Base-by-base conservation (phyloP, 1,139 yeast genomes). In the Debaryomyces robertsiae region DNA sequence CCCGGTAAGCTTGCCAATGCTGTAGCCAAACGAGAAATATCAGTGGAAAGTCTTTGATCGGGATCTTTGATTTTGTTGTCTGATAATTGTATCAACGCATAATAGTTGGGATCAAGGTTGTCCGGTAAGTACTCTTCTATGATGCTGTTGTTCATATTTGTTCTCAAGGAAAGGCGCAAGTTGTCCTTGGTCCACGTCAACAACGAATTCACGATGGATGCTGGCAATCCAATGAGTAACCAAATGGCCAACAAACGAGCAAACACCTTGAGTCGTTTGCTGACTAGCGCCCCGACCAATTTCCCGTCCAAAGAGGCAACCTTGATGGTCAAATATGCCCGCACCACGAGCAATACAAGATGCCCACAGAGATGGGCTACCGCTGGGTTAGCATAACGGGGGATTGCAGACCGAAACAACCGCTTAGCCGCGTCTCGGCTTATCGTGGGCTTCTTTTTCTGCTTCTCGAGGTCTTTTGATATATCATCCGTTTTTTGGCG, bases 281-380 rank as follows among this genome's bases (percentile, higher is more conserved):
- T 77, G 25, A 91, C 89, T 48, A 91, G 72, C 1, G 90, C 81
- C 0, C 96, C 90, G 4, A 91, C 96, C 40, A 91, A 69, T 54
- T 75, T 73, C 52, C 98, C 97, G 61, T 91, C 98, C 46, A 91
- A 71, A 13, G 84, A 81, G 3, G 97, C 97, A 16, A 90, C 94
- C 54, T 83, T 82, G 39, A 91, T 73, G 2, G 96, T 84, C 29
- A 91, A 67, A 29, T 84, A 62, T 0, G 96, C 94, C 49, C 96
- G 75, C 4, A 77, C 53, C 3, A 87, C 77, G 39, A 90, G 69
- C 18, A 89, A 69, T 0, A 71, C 60, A 6, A 90, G 62, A 60
- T 91, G 95, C 0, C 79, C 54, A 0, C 64, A 49, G 34, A 89
- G 73, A 48, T 64, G 61, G 38, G 67, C 60, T 39, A 77, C 62